phyloP scores from a whole-genome alignment of 2,329 filamentous ascomycete species.

The Trichoderma sp. region DNA sequence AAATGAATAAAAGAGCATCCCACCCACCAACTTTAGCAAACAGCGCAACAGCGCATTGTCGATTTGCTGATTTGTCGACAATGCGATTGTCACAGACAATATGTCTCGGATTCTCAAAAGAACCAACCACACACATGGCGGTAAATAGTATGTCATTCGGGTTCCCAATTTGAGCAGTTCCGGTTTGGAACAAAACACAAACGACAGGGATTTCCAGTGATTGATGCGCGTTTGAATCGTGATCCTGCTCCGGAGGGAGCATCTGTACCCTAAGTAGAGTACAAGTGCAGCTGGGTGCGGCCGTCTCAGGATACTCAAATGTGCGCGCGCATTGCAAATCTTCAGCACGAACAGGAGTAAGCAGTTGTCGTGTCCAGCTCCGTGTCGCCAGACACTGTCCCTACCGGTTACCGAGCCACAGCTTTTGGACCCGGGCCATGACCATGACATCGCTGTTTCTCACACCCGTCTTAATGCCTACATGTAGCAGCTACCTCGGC shows the following conservation, averaged over 20 bases:
- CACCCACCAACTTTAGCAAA: neutral
- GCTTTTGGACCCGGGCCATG: neutral
- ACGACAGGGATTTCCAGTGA: slow-evolving; percentile 17
- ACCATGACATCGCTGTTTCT: neutral
- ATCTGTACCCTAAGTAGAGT: neutral
- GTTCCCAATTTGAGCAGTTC: slow-evolving; percentile 24
- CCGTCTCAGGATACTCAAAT: neutral
- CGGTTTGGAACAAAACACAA: slow-evolving; percentile 4
- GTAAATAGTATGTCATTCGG: slow-evolving; percentile 17
- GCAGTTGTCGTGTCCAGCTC: neutral
- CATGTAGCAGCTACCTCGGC: neutral
- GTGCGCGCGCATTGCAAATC: neutral
- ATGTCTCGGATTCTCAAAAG: neutral
- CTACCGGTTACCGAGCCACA: neutral
- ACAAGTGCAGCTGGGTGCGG: neutral
- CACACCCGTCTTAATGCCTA: neutral
- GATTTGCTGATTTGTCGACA: neutral
- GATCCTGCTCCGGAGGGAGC: neutral
- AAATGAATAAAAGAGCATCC: neutral
- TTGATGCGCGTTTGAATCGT: neutral
- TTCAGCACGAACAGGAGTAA: slow-evolving; percentile 3
- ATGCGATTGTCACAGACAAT: neutral
- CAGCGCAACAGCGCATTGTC: neutral
- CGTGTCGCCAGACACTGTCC: neutral
- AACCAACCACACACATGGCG: neutral